These are phyloP conservation scores for Pezicula rhizophila DNA, from an alignment of 2,329 filamentous ascomycete genomes.

Conservation along the genomic window DNA sequence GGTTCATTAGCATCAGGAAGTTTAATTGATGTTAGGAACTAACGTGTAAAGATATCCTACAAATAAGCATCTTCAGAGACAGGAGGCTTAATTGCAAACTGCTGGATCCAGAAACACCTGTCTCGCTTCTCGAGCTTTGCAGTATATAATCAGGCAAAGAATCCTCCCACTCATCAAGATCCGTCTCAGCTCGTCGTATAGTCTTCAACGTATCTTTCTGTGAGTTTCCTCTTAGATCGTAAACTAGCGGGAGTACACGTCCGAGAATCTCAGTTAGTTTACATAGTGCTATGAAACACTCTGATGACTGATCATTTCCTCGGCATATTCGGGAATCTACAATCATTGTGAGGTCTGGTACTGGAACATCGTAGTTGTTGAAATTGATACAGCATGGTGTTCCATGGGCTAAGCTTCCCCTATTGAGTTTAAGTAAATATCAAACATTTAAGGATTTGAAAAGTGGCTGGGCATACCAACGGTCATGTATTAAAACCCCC, in stretches of 20 bases:
- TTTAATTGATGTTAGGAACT: conserved; percentile 3
- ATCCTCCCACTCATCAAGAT: conserved; percentile 18
- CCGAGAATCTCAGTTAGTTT: conserved; percentile 15
- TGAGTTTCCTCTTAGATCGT: conserved; percentile 4
- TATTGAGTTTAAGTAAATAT: neutral
- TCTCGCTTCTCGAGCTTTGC: neutral
- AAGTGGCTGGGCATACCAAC: conserved; percentile 34
- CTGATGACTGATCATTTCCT: neutral
- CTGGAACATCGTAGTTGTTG: conserved; percentile 17
- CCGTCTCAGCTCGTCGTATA: conserved; percentile 9
- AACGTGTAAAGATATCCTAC: conserved; percentile 13
- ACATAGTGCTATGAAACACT: conserved; percentile 16
- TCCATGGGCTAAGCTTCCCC: conserved; percentile 20
- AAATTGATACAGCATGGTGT: conserved; percentile 11
- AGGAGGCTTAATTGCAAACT: conserved; percentile 11
- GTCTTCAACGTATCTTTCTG: conserved; percentile 4
- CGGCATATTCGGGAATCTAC: neutral
- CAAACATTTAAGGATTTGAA: too few species aligned
- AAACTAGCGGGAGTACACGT: conserved; percentile 14
- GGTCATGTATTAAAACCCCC: conserved; percentile 47
- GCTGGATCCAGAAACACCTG: conserved; percentile 8
- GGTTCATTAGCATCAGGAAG: neutral
- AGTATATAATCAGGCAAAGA: conserved; percentile 3
- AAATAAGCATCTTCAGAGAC: conserved; percentile 14
- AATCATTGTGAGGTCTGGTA: conserved; percentile 10